Conservation (phyloP, 129 eudicot species). For the sunflower (Helianthus annuus) region HanXRQr2.0-SUNRISE NC_035434.2:60583373-60583872, state of each 20-base stretch:
- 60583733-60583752: conserved; percentile 7
- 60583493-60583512: no score
- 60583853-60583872: background rate
- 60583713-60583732: conserved; percentile 2
- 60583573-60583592: conserved; percentile 8
- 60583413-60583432: no score
- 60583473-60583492: no score
- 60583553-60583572: no score
- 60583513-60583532: no score
- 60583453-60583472: no score
- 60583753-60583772: conserved; percentile 14
- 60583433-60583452: no score
- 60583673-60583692: conserved; percentile 97
- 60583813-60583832: conserved; percentile 64
- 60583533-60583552: no score
- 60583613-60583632: conserved; percentile 48
- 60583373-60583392: no score
- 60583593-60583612: conserved; percentile 14
- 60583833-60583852: conserved; percentile 69
- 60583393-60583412: no score
- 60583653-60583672: conserved; percentile 78
- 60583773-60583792: conserved; percentile 90
- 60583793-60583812: conserved; percentile 46
- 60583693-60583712: conserved; percentile 62
- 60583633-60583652: conserved; percentile 90